Base-by-base conservation (phyloP, 352 stramenopile genomes). In the Globisporangium paroecandrum region DNA sequence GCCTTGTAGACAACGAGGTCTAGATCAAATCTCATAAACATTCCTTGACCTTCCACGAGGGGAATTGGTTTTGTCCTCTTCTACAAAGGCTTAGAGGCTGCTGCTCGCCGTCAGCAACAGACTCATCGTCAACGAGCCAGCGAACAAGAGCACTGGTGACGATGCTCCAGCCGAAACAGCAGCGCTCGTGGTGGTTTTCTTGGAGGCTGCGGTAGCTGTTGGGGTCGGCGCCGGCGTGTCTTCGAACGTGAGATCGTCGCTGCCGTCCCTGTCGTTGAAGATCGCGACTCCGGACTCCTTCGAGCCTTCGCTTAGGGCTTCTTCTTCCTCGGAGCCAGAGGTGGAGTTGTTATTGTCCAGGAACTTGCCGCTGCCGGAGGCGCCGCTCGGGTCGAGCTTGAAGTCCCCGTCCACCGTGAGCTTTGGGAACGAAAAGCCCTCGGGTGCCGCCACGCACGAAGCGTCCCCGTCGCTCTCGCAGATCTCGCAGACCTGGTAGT, bases 401-500 rank as follows among this genome's bases (percentile, higher is more conserved):
- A 69, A 69, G 18, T 47, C 32, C 22, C 32, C n/a, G 47, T 69
- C 32, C 81, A 92, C 53, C 43, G 58, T 1, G 72, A 89, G 67
- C 22, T 72, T 69, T 10, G 82, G 82, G 75, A 85, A 90, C 57
- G 71, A 75, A 47, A 79, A 90, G 24, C 47, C 36, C 10, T 73
- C 72, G 8, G 81, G 76, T 2, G 78, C 76, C 13, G 54, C 63
- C 27, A 77, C 75, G 58, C 81, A 85, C 55, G 67, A 68, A n/a
- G 69, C 68, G 22, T 58, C 68, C 22, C 46, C 61, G 20, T 29
- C 68, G 64, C 18, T 38, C n/a, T 58, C 62, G 68, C 86, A 94
- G 25, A 85, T 66, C 12, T 81, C 32, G 43, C 86, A 94, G 10
- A 89, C 65, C 73, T 94, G 87, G 13, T 75, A 72, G 70, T 88